Evolutionary conservation across 768 basidiomycete genomes (phyloP).

Genomic region (Suillus plorans): DNA sequence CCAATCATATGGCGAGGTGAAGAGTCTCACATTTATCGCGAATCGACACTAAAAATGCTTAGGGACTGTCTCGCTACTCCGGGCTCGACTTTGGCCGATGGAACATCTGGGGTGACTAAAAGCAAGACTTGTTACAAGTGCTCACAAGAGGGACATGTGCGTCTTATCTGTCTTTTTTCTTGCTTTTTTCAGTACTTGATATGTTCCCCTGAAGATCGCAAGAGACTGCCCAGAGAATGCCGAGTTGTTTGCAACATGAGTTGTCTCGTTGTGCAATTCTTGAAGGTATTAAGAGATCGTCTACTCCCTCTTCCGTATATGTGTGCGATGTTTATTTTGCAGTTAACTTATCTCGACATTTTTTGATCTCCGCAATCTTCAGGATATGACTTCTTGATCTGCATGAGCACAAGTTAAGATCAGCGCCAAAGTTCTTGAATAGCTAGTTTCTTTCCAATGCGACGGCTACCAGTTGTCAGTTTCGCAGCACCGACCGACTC

Average conservation of each 20-base stretch:
- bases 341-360: conserved; percentile 13
- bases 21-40: conserved; percentile 2
- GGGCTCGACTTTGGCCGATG: conserved; percentile 49
- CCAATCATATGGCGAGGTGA: conserved; percentile 84
- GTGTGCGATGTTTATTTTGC: conserved; percentile 14
- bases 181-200: conserved; percentile 3
- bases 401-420: conserved; percentile 4
- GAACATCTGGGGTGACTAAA: conserved; percentile 52
- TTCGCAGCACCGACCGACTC: background rate
- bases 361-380: conserved; percentile 9
- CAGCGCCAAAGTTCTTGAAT: background rate
- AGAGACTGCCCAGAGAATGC: conserved; percentile 60
- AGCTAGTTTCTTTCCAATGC: background rate
- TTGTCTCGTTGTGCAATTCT: conserved; percentile 6
- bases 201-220: conserved; percentile 46
- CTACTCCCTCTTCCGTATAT: conserved; percentile 20
- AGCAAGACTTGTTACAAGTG: conserved; percentile 88
- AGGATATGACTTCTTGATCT: conserved; percentile 3
- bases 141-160: conserved; percentile 83
- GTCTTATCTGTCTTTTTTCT: conserved; percentile 26
- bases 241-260: conserved; percentile 53
- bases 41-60: conserved; percentile 10
- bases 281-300: conserved; percentile 11
- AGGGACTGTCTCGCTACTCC: conserved; percentile 84
- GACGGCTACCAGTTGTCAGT: background rate